Evolutionary conservation across 441 rosid species (phyloP), one percentile per base, ranked within the genome.

Genomic region (Pelargonium cotyledonis): DNA sequence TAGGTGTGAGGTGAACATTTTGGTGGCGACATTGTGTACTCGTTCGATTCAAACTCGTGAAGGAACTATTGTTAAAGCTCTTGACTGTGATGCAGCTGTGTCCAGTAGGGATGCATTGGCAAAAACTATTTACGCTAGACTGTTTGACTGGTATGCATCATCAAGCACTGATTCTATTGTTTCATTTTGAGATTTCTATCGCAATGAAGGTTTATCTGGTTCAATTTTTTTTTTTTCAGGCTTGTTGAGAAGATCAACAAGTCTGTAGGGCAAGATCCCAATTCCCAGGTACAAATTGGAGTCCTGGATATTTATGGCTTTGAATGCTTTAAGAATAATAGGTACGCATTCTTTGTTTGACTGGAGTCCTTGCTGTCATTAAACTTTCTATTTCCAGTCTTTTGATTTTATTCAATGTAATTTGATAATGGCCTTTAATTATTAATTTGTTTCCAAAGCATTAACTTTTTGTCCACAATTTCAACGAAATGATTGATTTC

Each of bases 1-100:
- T 85, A 95, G 99, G 95, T 92, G 97, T 77, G 95, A 95, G 82
- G 86, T 80, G 72, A 80, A 81, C 73, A 81, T 90, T 76, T 84
- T 95, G 85, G 69, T 90, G 83, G 85, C 95, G 65, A 82, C 88
- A 6, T 82, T 95, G 68, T 87, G 87, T 68, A 92, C 96, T 65
- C 96, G 99, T 68, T 85, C 95, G 65, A 95, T 95, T 82, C 91
- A 90, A 78, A 95, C 99, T 55, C 96, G 90, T 71, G 99, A 95
- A 85, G 99, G 98, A 75, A 85, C 72, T 74, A 95, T 95, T 74
- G 66, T 95, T 64, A 95, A 95, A 80, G 89, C 86, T 72, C 94
- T 95, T 8, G 99, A 95, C 73, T 85, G 92, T 79, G 79, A 81
- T 84, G 96, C 97, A 75, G 97, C 99, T 75, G 80, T 86, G 80